phyloP scores from a whole-genome alignment of 441 rosid species.

The Eruca vesicaria region DNA sequence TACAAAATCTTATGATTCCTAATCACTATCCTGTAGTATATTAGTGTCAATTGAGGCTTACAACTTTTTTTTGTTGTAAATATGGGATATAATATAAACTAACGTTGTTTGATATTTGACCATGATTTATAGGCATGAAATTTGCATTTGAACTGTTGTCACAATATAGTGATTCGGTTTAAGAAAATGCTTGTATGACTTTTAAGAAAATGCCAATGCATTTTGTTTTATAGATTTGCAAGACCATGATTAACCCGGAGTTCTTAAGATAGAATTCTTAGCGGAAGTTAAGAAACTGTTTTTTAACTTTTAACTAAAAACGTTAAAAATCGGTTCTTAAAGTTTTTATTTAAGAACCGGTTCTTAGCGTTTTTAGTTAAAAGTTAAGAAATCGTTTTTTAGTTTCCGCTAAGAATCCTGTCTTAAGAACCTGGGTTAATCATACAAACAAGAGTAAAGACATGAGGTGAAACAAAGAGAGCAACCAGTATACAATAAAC shows the following conservation, averaged over 20 bases:
- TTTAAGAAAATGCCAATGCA: not conserved
- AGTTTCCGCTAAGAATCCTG: no score
- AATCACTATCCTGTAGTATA: not conserved
- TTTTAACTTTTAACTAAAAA: no score
- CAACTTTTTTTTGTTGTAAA: not conserved
- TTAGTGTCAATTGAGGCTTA: not conserved
- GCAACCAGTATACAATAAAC: not conserved
- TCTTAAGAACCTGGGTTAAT: no score
- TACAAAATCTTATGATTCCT: not conserved
- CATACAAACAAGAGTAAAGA: not conserved
- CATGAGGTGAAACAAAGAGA: not conserved
- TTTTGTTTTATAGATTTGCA: no score
- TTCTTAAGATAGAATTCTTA: no score
- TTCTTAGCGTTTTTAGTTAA: no score
- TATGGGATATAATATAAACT: not conserved
- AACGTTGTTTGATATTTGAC: not conserved
- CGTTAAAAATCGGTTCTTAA: no score
- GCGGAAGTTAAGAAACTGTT: no score
- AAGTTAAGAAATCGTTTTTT: no score
- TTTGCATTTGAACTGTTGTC: not conserved
- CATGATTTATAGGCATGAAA: not conserved
- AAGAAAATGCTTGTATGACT: not conserved
- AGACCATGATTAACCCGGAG: no score
- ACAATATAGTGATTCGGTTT: not conserved
- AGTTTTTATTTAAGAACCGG: no score